Conservation (phyloP, 345 rosid species). For the Acer campestre region DNA sequence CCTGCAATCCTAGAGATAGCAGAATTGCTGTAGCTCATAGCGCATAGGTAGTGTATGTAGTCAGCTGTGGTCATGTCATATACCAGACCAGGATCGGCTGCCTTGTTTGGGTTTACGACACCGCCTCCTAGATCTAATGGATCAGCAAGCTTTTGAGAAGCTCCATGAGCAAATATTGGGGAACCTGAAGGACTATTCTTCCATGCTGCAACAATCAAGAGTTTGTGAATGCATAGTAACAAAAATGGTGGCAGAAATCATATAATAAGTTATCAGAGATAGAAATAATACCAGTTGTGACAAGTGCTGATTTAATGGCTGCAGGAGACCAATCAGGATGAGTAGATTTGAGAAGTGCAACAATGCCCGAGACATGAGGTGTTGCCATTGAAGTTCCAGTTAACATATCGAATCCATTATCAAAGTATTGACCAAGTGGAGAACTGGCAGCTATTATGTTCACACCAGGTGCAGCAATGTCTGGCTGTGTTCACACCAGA, state of each 20-base stretch:
- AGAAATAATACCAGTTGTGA: conserved; percentile 50
- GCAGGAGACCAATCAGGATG: conserved; percentile 76
- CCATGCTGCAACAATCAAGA: conserved; percentile 35
- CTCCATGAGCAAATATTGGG: conserved; percentile 60
- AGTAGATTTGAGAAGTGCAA: conserved; percentile 41
- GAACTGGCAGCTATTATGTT: conserved; percentile 59
- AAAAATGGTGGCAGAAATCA: background rate
- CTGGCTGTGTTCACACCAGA: conserved; percentile 47
- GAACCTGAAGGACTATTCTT: conserved; percentile 40
- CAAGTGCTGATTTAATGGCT: conserved; percentile 61
- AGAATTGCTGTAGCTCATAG: conserved; percentile 44
- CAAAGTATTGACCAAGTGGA: conserved; percentile 26
- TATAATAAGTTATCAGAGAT: background rate
- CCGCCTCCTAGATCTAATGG: conserved; percentile 78
- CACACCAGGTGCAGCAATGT: conserved; percentile 72
- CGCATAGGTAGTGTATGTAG: conserved; percentile 59
- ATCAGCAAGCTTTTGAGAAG: conserved; percentile 51
- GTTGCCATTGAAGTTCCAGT: conserved; percentile 82
- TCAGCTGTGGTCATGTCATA: conserved; percentile 56
- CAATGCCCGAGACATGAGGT: conserved; percentile 61
- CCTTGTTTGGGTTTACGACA: conserved; percentile 51
- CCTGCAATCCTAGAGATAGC: conserved; percentile 43
- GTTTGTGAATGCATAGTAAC: background rate
- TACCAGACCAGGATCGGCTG: conserved; percentile 58
- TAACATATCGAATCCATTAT: conserved; percentile 35